Evolutionary conservation across 257 asterid genomes (phyloP), one percentile per base, ranked within the genome.

Genomic region (Ilex aquifolium): DNA sequence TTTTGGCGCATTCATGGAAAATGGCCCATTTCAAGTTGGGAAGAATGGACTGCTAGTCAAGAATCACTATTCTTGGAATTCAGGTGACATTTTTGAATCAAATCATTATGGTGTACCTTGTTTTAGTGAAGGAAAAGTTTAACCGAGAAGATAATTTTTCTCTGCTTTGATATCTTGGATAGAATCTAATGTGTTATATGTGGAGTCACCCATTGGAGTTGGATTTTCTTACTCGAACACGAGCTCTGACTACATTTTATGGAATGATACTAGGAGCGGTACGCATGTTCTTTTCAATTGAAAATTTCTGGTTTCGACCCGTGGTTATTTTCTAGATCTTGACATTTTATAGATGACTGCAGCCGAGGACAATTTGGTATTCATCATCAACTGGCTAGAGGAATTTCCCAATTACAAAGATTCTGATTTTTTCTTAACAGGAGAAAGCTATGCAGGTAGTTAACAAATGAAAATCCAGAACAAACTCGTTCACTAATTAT

Each of bases 201-300:
- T 70, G 51, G 80, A 75, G 49, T 65, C 70, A 36, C 80, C 80
- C 0, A 63, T 75, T 40, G 76, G 80, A 48, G 75, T 66, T 44
- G 76, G 73, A 57, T 75, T 75, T 66, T 75, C 73, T 10, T 70
- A 62, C 73, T 75, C 73, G 7, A 75, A 75, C 12, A 66, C 80
- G 30, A 66, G 67, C 29, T 70, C 71, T 44, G 71, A 70, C 62
- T 66, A 70, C 60, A 55, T 0, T 13, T 48, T 36, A 15, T 75
- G 76, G 76, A 59, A 59, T 54, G 73, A 75, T 48, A 52, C 60
- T 10, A 32, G 57, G 48, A 70, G 76, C 31, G 76, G 80, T 75
- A 65, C 5, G 50, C 21, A 36, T 36, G 8, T 36, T 36, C 42
- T 4, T 36, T 4, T 36, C 5, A 7, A 36, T 7, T 36, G 42